phyloP scores from a whole-genome alignment of 2,329 filamentous ascomycete species.

The Cephalotrichum gorgonifer region DNA sequence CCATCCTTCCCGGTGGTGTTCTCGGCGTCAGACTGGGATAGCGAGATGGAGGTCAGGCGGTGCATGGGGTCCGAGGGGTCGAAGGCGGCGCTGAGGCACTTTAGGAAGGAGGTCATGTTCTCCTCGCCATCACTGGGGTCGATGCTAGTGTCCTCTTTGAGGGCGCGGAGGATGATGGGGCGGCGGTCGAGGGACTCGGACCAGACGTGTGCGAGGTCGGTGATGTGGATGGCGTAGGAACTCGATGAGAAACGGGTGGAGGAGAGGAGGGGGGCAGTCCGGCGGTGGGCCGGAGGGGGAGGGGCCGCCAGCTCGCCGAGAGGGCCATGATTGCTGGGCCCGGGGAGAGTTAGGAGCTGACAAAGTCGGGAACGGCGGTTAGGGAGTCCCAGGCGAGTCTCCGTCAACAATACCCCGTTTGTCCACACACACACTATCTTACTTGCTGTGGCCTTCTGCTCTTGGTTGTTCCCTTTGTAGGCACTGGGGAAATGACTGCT shows the following conservation, averaged over 20 bases:
- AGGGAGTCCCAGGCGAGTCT: no score
- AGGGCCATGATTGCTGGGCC: constrained; percentile 16
- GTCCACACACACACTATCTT: no score
- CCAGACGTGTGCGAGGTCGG: constrained; percentile 68
- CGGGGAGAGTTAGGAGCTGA: no score
- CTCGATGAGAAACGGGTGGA: constrained; percentile 43
- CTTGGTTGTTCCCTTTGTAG: no score
- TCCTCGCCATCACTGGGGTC: constrained; percentile 60
- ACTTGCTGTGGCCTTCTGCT: no score
- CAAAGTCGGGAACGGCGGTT: no score
- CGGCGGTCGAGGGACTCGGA: constrained; percentile 50
- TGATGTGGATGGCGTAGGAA: constrained; percentile 56
- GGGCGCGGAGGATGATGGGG: constrained; percentile 53
- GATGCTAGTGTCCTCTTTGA: constrained; percentile 56
- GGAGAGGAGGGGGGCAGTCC: constrained; percentile 48
- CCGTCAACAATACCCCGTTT: no score
- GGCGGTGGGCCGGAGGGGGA: constrained; percentile 29
- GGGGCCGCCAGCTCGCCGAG: constrained; percentile 32
- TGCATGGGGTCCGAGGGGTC: constrained; percentile 34
- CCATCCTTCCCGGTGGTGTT: constrained; percentile 24
- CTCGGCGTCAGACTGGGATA: constrained; percentile 18
- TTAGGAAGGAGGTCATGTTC: constrained; percentile 58
- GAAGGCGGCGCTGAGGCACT: constrained; percentile 46
- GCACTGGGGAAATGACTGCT: no score
- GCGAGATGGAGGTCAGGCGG: constrained; percentile 30